Evolutionary conservation across 2,329 filamentous ascomycete species (phyloP).

Genomic region (Xylaria sp.): DNA sequence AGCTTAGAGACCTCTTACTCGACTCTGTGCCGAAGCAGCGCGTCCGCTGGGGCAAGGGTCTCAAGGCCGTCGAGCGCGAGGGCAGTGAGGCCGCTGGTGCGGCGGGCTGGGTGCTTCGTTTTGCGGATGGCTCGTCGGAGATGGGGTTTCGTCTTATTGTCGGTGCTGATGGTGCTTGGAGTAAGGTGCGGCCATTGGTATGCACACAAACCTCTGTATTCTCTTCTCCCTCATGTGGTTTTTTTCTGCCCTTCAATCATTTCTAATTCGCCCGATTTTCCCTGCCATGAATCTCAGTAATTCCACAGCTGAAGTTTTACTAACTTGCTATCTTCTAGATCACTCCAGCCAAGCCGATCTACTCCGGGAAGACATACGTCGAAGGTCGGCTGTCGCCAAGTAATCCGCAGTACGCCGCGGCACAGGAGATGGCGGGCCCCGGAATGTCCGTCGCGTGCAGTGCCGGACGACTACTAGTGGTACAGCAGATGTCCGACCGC

Average conservation of each 20-base stretch:
- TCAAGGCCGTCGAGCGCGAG: constrained; percentile 33
- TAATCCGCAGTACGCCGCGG: constrained; percentile 23
- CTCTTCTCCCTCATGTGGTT: neutral
- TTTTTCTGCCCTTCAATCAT: neutral
- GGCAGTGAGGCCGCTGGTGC: neutral
- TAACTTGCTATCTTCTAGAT: constrained; percentile 13
- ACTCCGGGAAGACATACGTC: constrained; percentile 22
- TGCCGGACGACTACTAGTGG: neutral
- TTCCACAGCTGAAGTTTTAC: neutral
- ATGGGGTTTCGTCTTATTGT: constrained; percentile 42
- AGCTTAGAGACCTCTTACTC: constrained; percentile 28
- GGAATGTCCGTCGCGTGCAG: constrained; percentile 7
- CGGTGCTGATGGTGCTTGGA: constrained; percentile 47
- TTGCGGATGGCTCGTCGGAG: constrained; percentile 19
- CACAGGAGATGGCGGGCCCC: constrained; percentile 3
- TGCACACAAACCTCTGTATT: neutral
- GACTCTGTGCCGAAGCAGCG: constrained; percentile 12
- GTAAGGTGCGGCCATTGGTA: constrained; percentile 40
- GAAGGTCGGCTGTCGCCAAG: constrained; percentile 7
- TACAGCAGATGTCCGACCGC: constrained; percentile 20
- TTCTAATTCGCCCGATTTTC: neutral
- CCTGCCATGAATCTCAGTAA: neutral
- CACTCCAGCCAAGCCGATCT: constrained; percentile 17
- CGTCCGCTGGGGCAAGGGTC: constrained; percentile 28
- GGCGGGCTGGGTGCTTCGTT: constrained; percentile 6